Base-by-base conservation (phyloP, 2,329 filamentous ascomycete species). In the Neofusicoccum parvum region DNA sequence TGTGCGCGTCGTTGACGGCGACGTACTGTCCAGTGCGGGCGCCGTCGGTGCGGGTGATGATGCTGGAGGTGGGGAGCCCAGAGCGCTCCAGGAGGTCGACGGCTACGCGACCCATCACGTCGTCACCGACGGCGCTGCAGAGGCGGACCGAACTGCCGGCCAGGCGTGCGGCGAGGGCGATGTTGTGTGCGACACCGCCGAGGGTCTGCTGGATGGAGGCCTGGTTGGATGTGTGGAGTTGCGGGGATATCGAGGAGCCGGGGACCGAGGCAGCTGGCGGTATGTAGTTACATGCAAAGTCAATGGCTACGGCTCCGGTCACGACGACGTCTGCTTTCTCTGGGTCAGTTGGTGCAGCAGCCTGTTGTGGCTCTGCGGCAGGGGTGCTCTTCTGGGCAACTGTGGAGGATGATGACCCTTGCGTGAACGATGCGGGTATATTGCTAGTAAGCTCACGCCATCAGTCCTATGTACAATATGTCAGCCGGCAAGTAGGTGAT, bases 181-280 rank as follows among this genome's bases (percentile, higher is more conserved):
- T 92, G 72, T 98, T 98, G 73, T 93, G 90, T 6, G 92, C 95
- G 7, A 98, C 95, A 6, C 95, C 95, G 12, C 95, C 95, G 7
- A 97, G 86, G 0, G 90, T 92, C 73, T 96, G 92, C 41, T 81
- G 87, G 69, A 97, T 96, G 14, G 83, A 81, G 7, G 93, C 88
- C 56, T 92, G 92, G 72, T 98, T 98, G 0, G 94, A 98, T 0
- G 93, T 97, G 67, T 94, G 86, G 43, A 89, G 81, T 59, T 84
- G 80, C 5, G 88, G 82, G 32, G 73, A 73, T 62, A 74, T 67
- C 75, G 81, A 67, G 70, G 74, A 71, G n/a, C 73, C 70, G 11
- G 68, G 68, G 2, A 73, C 67, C 39, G 79, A 75, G 32, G 75
- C 74, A 9, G 76, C 68, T 14, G 82, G 75, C 12, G 85, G 85